Evolutionary conservation across 345 rosid genomes (phyloP), one percentile per base, ranked within the genome.

Genomic region (Passiflora organensis): DNA sequence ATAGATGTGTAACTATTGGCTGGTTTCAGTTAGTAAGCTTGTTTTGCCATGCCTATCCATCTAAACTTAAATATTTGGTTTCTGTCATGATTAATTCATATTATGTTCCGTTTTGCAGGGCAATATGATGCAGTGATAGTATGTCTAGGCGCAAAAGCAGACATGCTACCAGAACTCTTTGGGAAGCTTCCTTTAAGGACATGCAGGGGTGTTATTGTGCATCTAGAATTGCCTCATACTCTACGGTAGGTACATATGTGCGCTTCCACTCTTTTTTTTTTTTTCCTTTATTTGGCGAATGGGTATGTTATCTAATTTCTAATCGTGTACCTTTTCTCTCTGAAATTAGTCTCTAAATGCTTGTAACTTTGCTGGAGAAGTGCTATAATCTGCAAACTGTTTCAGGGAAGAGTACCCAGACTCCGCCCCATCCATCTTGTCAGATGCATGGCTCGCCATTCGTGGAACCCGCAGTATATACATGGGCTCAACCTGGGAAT

Each of bases 401-500:
- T 64, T 69, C 81, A 91, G 95, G 73, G 88, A 71, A 68, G 64
- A 74, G 46, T 91, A 82, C 62, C 88, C 81, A 20, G 80, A 75
- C 11, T 55, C 37, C 43, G 79, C 87, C 66, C 95, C 96, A 24
- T 88, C 96, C 5, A 78, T 87, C 52, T 57, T 91, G 46, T 82
- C 96, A 55, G 88, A 87, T 59, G 93, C 85, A 45, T 91, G 98
- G 96, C 82, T 91, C 32, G 83, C 95, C 1, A 58, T 85, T 41
- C 90, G 79, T 68, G 96, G 95, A 50, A 77, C 72, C 10, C 81
- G 71, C 32, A 70, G 74, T 63, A 41, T 84, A 18, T 73, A 64
- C 60, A 59, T 85, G 78, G 98, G 96, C 53, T 82, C 98, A 21
- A 91, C 96, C 20, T 83, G 96, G 95, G 93, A 91, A 36, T 91